Conservation (phyloP, 257 asterid genomes). For the Nicotiana noctiflora region DNA sequence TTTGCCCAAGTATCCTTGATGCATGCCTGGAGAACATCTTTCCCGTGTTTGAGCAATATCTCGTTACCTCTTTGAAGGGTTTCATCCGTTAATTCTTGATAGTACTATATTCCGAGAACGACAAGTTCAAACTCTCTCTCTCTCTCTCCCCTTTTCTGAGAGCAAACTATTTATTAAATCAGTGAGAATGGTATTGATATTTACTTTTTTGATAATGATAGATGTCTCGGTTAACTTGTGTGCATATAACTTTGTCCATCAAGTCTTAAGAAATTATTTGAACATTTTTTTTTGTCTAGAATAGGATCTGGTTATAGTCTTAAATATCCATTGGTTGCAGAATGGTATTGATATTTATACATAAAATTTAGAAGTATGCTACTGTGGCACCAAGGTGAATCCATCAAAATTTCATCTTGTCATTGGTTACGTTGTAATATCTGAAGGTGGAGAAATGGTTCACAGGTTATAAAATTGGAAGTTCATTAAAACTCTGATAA, state of each 20-base stretch:
- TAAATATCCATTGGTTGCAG: background rate
- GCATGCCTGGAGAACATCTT: background rate
- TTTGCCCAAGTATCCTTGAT: background rate
- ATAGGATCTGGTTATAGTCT: background rate
- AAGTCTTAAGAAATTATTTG: background rate
- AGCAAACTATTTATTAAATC: background rate
- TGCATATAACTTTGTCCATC: background rate
- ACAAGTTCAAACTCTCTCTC: background rate
- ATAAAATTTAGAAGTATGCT: background rate
- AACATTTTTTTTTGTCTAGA: background rate
- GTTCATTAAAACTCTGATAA: background rate
- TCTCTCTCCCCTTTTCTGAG: background rate
- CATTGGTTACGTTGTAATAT: too few relatives aligned
- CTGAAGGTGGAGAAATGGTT: too few relatives aligned
- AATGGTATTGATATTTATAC: background rate
- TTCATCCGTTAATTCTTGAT: background rate
- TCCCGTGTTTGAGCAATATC: background rate
- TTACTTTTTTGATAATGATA: background rate
- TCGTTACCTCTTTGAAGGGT: background rate
- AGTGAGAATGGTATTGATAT: background rate
- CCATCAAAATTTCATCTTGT: background rate
- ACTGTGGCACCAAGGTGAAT: background rate
- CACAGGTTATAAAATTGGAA: background rate
- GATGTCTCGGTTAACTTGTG: background rate
- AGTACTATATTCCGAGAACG: background rate